phyloP scores from a whole-genome alignment of 306 rosid species.

The Cucumis sativus region Cucumber_9930_V3 NC_026655.2:20150501-20151000 shows the following conservation, averaged over 20 bases:
- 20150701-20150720: slow-evolving; percentile 4
- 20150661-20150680: neutral
- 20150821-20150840: neutral
- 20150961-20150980: neutral
- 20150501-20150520: neutral
- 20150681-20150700: neutral
- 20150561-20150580: neutral
- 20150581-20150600: neutral
- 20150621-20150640: neutral
- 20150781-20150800: slow-evolving; percentile 6
- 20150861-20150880: slow-evolving; percentile 70
- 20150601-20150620: neutral
- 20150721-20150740: neutral
- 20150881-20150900: slow-evolving; percentile 80
- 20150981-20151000: slow-evolving; percentile 28
- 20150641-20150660: neutral
- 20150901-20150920: slow-evolving; percentile 90
- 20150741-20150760: neutral
- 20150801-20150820: neutral
- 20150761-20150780: slow-evolving; percentile 3
- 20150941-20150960: neutral
- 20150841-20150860: slow-evolving; percentile 46
- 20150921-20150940: slow-evolving; percentile 52
- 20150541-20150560: neutral
- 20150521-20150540: neutral